Percentiles rank a stretch among this genome's conserved stretches.
phyloP scores from a whole-genome alignment of 805 yeast species.

The Wickerhamiella nectarea region DNA sequence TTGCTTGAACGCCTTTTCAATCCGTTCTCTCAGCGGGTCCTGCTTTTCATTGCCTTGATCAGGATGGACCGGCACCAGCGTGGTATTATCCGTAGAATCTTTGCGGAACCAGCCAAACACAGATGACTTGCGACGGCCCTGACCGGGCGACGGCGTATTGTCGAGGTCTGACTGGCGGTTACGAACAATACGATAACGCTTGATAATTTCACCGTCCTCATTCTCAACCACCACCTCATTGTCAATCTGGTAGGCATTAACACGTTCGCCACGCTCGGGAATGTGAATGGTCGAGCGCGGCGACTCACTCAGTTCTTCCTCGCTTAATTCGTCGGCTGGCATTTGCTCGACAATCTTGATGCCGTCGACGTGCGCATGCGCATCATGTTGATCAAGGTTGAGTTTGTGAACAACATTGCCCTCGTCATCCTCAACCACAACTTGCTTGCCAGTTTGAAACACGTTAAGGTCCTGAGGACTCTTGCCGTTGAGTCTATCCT shows the following conservation, averaged over 20 bases:
- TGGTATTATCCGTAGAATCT: neutral
- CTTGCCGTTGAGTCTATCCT: constrained; percentile 16
- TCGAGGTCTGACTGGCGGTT: neutral
- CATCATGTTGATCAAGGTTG: constrained; percentile 21
- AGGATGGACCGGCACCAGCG: neutral
- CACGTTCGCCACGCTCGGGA: constrained; percentile 14
- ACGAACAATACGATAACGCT: constrained; percentile 50
- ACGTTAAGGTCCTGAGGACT: constrained; percentile 28
- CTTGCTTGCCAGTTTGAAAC: constrained; percentile 53
- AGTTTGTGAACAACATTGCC: constrained; percentile 68
- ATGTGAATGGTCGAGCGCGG: neutral
- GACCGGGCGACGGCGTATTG: neutral
- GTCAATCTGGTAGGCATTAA: constrained; percentile 61
- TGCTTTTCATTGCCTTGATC: neutral
- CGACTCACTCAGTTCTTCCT: constrained; percentile 21
- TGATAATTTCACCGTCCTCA: constrained; percentile 79
- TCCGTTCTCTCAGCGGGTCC: neutral
- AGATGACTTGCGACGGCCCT: neutral
- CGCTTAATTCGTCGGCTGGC: constrained; percentile 3
- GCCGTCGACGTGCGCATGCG: constrained; percentile 10
- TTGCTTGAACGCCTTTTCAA: neutral
- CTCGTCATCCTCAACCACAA: constrained; percentile 67
- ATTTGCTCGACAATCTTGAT: constrained; percentile 10
- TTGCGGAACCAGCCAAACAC: neutral
- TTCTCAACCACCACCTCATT: constrained; percentile 73